Percentiles rank a stretch among this genome's conserved stretches.
These are phyloP conservation scores for Syzygium aromaticum DNA, from an alignment of 345 rosid species.

Conservation along the genomic window DNA sequence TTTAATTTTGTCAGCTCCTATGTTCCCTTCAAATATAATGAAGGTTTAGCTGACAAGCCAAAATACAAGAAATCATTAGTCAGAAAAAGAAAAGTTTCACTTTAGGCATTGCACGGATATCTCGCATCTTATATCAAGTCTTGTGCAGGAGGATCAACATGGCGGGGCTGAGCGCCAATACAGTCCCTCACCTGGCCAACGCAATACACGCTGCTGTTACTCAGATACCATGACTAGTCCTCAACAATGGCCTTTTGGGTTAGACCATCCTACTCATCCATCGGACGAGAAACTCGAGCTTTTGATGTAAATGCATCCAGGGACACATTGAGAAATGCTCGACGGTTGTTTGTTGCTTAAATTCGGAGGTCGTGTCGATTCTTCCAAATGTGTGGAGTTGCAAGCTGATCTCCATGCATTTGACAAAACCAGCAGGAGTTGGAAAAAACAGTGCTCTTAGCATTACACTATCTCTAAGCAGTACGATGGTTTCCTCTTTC, in stretches of 20 bases:
- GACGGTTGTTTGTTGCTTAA: neutral
- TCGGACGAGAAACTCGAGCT: neutral
- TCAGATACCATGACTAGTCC: neutral
- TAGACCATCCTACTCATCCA: neutral
- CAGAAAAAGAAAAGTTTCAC: neutral
- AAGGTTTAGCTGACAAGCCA: neutral
- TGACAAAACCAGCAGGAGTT: neutral
- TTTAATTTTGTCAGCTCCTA: neutral
- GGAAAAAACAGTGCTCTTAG: neutral
- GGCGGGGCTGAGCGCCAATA: constrained; percentile 35
- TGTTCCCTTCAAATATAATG: neutral
- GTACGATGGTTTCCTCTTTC: neutral
- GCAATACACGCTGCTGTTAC: constrained; percentile 40
- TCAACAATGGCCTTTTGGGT: neutral
- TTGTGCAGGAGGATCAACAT: constrained; percentile 48
- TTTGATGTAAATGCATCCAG: neutral
- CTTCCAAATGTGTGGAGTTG: neutral
- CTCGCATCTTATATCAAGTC: neutral
- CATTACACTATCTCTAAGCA: neutral
- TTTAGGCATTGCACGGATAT: neutral
- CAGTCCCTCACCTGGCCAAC: constrained; percentile 34
- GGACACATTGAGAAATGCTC: neutral
- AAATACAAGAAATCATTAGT: neutral
- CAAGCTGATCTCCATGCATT: neutral
- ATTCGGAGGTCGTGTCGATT: neutral